A percentile compares a stretch with the other conserved stretches of the same genome.
These are phyloP conservation scores for Penicillium sp. DNA, from an alignment of 2,329 filamentous ascomycete genomes.

Conservation along the genomic window DNA sequence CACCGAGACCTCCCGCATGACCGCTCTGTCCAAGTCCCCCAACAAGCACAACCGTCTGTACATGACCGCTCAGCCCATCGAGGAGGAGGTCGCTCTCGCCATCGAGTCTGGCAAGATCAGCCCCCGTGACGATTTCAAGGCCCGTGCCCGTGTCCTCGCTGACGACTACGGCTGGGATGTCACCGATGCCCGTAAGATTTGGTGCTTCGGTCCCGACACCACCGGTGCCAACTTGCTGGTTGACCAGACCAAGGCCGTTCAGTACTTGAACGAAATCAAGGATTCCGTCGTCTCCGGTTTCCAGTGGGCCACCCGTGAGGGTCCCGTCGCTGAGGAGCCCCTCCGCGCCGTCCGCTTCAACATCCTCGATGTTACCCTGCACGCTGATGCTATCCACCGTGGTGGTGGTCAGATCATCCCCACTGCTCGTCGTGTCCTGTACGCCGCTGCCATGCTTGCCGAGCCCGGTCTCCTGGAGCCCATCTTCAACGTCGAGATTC, in stretches of 20 bases:
- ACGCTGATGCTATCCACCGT: slow-evolving; percentile 99
- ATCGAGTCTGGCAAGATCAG: slow-evolving; percentile 92
- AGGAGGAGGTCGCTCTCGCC: slow-evolving; percentile 85
- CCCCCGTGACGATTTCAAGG: slow-evolving; percentile 98
- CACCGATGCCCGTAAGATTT: slow-evolving; percentile 99
- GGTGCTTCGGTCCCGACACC: slow-evolving; percentile 99
- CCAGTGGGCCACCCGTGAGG: slow-evolving; percentile 99
- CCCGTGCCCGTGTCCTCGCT: slow-evolving; percentile 90
- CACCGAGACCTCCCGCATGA: slow-evolving; percentile 79
- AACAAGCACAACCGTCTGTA: slow-evolving; percentile 99
- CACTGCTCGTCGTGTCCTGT: slow-evolving; percentile 95
- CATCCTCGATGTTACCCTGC: slow-evolving; percentile 98
- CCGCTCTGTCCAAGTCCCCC: slow-evolving; percentile 97
- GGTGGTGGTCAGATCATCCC: slow-evolving; percentile 99
- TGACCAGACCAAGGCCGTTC: slow-evolving; percentile 99
- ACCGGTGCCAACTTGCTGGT: slow-evolving; percentile 97
- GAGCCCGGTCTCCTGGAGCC: slow-evolving; percentile 92
- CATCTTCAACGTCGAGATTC: slow-evolving; percentile 98
- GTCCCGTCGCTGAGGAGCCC: slow-evolving; percentile 96
- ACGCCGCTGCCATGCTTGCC: slow-evolving; percentile 87
- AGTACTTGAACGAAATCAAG: slow-evolving; percentile 99
- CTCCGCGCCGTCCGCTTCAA: slow-evolving; percentile 98
- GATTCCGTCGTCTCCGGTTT: slow-evolving; percentile 99
- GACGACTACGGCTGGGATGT: slow-evolving; percentile 99
- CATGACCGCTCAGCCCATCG: slow-evolving; percentile 86